Conservation (phyloP, 2,329 filamentous ascomycete genomes). For the Blastomyces silverae region DNA sequence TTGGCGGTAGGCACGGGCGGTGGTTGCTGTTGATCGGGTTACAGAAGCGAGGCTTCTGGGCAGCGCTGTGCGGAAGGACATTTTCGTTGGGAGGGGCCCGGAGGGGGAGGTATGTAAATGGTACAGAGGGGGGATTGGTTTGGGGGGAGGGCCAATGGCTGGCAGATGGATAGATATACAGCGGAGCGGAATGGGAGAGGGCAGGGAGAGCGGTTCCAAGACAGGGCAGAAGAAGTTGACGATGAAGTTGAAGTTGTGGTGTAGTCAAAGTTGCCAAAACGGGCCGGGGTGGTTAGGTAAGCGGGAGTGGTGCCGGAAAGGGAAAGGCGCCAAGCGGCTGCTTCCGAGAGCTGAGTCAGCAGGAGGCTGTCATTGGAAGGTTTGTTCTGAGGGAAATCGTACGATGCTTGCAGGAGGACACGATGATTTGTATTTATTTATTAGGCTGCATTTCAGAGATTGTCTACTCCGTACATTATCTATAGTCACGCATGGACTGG, state of each 20-base stretch:
- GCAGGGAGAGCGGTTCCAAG: background rate
- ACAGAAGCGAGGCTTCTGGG: constrained; percentile 40
- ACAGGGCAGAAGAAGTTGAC: background rate
- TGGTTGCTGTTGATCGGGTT: constrained; percentile 25
- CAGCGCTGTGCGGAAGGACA: constrained; percentile 43
- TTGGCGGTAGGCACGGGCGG: constrained; percentile 31
- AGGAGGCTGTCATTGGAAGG: too few species aligned
- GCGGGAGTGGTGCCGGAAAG: background rate
- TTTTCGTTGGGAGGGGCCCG: constrained; percentile 30
- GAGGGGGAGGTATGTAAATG: constrained; percentile 26
- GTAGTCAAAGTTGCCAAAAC: background rate
- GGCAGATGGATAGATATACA: background rate
- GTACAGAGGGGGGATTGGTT: constrained; percentile 22
- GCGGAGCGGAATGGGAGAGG: background rate
- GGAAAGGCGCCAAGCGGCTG: background rate
- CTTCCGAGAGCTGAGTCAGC: constrained; percentile 1
- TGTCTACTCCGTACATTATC: too few species aligned
- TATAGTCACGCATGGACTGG: too few species aligned
- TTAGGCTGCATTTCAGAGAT: too few species aligned
- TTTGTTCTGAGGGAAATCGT: background rate
- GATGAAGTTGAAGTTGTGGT: background rate
- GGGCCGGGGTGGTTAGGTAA: background rate
- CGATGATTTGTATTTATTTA: too few species aligned
- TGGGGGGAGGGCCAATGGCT: constrained; percentile 7
- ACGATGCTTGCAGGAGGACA: background rate